These are phyloP conservation scores for Teratosphaeriaceae sp. DNA, from an alignment of 2,329 filamentous ascomycete genomes.

Conservation along the genomic window DNA sequence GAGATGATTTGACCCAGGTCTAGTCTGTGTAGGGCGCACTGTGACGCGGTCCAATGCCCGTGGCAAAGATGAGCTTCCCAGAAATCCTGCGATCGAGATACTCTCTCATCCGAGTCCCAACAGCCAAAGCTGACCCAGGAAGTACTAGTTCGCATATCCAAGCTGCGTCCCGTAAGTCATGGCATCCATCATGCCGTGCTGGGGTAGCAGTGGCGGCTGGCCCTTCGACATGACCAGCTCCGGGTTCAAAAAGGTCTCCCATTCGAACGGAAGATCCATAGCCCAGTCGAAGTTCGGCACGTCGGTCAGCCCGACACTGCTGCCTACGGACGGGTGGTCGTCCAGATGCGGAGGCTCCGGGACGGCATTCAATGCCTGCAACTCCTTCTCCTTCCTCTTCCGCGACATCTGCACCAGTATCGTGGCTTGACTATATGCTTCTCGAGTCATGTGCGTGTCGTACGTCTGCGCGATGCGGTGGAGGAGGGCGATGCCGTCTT, in stretches of 20 bases:
- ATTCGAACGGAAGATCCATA: constrained; percentile 28
- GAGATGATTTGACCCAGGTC: no score
- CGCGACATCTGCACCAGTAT: constrained; percentile 27
- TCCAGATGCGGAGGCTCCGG: constrained; percentile 21
- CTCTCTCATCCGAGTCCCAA: no score
- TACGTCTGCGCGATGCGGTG: constrained; percentile 32
- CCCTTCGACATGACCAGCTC: constrained; percentile 20
- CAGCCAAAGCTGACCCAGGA: no score
- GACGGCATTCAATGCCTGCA: constrained; percentile 24
- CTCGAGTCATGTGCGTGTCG: constrained; percentile 31
- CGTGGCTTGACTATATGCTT: constrained; percentile 31
- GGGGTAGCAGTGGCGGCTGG: background rate
- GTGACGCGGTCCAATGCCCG: no score
- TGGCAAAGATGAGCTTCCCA: no score
- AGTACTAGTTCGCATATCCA: no score
- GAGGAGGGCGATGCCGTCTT: constrained; percentile 32
- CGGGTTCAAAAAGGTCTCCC: constrained; percentile 30
- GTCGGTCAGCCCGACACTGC: constrained; percentile 19
- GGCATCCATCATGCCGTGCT: no score
- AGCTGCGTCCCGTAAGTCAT: no score
- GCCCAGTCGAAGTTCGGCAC: constrained; percentile 28
- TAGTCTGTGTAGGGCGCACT: no score
- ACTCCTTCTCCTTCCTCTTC: constrained; percentile 27
- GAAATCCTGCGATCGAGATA: no score
- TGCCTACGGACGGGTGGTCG: constrained; percentile 23